These are phyloP conservation scores for Sabuloglossum arenarium DNA, from an alignment of 495 filamentous ascomycete genomes.

Conservation along the genomic window DNA sequence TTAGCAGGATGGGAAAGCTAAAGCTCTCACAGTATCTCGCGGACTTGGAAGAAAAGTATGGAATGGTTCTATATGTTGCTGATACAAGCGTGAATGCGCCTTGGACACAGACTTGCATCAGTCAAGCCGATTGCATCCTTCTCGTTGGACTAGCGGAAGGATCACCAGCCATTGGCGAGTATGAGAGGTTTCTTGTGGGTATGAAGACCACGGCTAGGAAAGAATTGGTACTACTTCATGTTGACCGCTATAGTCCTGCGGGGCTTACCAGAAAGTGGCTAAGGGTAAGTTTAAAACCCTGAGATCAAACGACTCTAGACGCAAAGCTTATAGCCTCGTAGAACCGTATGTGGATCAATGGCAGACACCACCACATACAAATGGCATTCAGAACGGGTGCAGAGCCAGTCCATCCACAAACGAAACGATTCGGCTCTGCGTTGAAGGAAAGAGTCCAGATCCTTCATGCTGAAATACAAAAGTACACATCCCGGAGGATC, in stretches of 20 bases:
- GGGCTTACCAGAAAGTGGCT: constrained; percentile 79
- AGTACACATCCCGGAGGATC: constrained; percentile 77
- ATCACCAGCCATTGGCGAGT: constrained; percentile 80
- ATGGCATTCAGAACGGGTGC: constrained; percentile 73
- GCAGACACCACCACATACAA: constrained; percentile 95
- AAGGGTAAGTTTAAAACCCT: constrained; percentile 16
- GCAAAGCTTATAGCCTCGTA: not conserved
- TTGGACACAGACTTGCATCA: constrained; percentile 96
- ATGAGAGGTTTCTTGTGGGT: constrained; percentile 82
- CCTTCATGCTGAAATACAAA: constrained; percentile 89
- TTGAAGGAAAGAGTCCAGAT: constrained; percentile 88
- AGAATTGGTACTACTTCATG: constrained; percentile 80
- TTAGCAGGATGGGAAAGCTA: constrained; percentile 90
- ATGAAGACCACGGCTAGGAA: constrained; percentile 96
- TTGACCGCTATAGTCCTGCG: constrained; percentile 69
- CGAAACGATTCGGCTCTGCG: constrained; percentile 60
- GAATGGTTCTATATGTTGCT: constrained; percentile 89
- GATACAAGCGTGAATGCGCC: constrained; percentile 59
- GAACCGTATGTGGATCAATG: constrained; percentile 93
- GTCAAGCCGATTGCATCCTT: constrained; percentile 86
- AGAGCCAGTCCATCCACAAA: constrained; percentile 55
- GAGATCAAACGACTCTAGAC: not conserved
- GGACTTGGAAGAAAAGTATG: constrained; percentile 92
- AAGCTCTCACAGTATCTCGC: constrained; percentile 92
- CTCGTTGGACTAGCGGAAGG: constrained; percentile 82